A percentile compares a stretch with the other conserved stretches of the same genome.
These are phyloP conservation scores for Lipomyces spencermartinsiae DNA, from an alignment of 805 yeast species.

Conservation along the genomic window DNA sequence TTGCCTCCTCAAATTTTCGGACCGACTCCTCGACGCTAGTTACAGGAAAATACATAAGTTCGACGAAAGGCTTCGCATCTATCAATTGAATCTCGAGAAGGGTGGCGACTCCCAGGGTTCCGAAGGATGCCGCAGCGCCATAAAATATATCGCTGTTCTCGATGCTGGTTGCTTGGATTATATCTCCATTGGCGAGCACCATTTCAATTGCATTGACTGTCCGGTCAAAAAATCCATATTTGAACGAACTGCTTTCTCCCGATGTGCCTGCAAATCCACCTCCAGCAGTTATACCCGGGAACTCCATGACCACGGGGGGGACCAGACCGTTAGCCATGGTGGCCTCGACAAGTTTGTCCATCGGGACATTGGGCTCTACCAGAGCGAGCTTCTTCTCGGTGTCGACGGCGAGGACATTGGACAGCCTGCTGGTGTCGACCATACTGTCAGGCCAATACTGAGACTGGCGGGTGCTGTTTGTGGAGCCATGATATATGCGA, in stretches of 20 bases:
- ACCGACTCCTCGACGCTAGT: background rate
- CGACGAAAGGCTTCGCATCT: slow-evolving; percentile 11
- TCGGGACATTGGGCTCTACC: slow-evolving; percentile 14
- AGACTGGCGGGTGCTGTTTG: slow-evolving; percentile 15
- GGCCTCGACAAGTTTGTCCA: slow-evolving; percentile 12
- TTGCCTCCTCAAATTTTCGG: slow-evolving; percentile 5
- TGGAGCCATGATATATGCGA: slow-evolving; percentile 16
- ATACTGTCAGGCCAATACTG: slow-evolving; percentile 9
- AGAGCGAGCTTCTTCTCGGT: background rate
- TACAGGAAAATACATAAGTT: slow-evolving; percentile 9
- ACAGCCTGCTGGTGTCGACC: slow-evolving; percentile 12
- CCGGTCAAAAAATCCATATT: slow-evolving; percentile 8
- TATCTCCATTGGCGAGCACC: slow-evolving; percentile 11
- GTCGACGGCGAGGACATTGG: slow-evolving; percentile 1
- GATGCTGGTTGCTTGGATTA: slow-evolving; percentile 4
- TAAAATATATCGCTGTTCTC: slow-evolving; percentile 12
- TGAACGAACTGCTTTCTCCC: slow-evolving; percentile 13
- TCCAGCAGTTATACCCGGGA: slow-evolving; percentile 15
- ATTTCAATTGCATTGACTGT: slow-evolving; percentile 12
- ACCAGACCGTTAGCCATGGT: background rate
- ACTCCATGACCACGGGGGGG: slow-evolving; percentile 14
- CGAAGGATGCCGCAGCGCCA: slow-evolving; percentile 12
- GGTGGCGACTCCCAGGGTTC: slow-evolving; percentile 12
- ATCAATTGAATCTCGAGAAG: slow-evolving; percentile 13
- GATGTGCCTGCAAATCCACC: slow-evolving; percentile 15